A percentile compares a stretch with the other conserved stretches of the same genome.
phyloP scores from a whole-genome alignment of 176 grass and related monocot species.

The Calamus simplicifolius region DNA sequence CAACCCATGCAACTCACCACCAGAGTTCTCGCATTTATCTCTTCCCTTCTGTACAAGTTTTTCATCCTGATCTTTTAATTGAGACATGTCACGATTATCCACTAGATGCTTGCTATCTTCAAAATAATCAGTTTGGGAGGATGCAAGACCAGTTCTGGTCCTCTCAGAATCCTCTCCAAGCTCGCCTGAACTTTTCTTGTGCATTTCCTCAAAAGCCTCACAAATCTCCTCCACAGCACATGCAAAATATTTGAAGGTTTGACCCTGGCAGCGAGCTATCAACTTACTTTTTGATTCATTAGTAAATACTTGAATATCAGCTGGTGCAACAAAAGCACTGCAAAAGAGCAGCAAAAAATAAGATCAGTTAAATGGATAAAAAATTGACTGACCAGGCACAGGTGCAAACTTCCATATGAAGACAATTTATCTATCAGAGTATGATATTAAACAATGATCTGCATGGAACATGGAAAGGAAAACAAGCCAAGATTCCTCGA shows the following conservation, averaged over 20 bases:
- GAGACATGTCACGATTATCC: slow-evolving; percentile 39
- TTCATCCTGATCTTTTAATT: slow-evolving; percentile 26
- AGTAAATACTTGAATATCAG: slow-evolving; percentile 81
- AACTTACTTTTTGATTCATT: slow-evolving; percentile 57
- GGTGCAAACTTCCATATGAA: too few species aligned
- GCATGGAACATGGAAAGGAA: too few species aligned
- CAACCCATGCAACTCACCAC: slow-evolving; percentile 25
- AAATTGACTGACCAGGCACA: neutral
- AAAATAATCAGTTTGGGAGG: slow-evolving; percentile 3
- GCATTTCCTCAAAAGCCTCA: slow-evolving; percentile 54
- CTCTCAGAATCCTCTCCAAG: slow-evolving; percentile 1
- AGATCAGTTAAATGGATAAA: neutral
- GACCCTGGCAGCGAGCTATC: slow-evolving; percentile 43
- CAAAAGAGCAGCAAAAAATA: slow-evolving; percentile 20
- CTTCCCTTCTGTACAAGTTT: slow-evolving; percentile 26
- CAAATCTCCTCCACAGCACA: slow-evolving; percentile 86
- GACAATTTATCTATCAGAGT: too few species aligned
- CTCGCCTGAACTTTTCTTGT: slow-evolving; percentile 15
- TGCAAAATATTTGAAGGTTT: slow-evolving; percentile 43
- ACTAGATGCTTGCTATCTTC: slow-evolving; percentile 30
- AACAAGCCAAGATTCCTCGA: too few species aligned
- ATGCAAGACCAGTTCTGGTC: neutral
- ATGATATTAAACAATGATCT: too few species aligned
- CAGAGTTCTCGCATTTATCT: slow-evolving; percentile 9
- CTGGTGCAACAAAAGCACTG: slow-evolving; percentile 71